Percentiles rank a stretch among this genome's conserved stretches.
These are phyloP conservation scores for Fusarium sp. DNA, from an alignment of 2,329 filamentous ascomycete species.

Conservation along the genomic window DNA sequence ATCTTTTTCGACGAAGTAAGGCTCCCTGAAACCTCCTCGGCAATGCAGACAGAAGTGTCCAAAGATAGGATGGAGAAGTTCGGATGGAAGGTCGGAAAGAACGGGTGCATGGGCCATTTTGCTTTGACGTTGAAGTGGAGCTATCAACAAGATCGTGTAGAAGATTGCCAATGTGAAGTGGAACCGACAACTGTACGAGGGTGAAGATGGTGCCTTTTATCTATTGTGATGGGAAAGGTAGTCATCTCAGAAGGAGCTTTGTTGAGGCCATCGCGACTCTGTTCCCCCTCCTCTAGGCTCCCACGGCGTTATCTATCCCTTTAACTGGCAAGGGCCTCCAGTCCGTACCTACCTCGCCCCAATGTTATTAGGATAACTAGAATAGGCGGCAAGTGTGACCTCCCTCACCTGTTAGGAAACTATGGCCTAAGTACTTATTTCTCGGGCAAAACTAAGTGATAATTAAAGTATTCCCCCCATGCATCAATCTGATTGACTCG, in stretches of 20 bases:
- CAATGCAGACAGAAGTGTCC: slow-evolving; percentile 29
- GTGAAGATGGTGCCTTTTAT: background rate
- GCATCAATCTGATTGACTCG: too few species aligned
- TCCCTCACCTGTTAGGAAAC: too few species aligned
- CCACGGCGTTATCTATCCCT: too few species aligned
- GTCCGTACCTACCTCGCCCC: too few species aligned
- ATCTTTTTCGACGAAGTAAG: background rate
- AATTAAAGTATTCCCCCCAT: too few species aligned
- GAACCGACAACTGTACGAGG: background rate
- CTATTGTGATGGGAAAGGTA: background rate
- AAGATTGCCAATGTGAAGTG: background rate
- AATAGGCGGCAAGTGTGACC: too few species aligned
- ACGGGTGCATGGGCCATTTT: background rate
- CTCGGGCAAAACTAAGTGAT: too few species aligned
- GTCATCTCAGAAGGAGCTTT: background rate
- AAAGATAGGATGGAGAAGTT: slow-evolving; percentile 26
- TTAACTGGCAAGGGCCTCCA: too few species aligned
- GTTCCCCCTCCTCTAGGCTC: too few species aligned
- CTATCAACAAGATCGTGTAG: background rate
- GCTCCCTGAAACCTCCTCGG: slow-evolving; percentile 6
- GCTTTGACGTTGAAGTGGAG: background rate
- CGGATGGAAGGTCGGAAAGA: slow-evolving; percentile 9
- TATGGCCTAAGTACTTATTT: too few species aligned
- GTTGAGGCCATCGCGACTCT: background rate
- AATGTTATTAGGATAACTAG: too few species aligned